phyloP scores from a whole-genome alignment of 805 yeast species.

The Hanseniaspora mollemarum region DNA sequence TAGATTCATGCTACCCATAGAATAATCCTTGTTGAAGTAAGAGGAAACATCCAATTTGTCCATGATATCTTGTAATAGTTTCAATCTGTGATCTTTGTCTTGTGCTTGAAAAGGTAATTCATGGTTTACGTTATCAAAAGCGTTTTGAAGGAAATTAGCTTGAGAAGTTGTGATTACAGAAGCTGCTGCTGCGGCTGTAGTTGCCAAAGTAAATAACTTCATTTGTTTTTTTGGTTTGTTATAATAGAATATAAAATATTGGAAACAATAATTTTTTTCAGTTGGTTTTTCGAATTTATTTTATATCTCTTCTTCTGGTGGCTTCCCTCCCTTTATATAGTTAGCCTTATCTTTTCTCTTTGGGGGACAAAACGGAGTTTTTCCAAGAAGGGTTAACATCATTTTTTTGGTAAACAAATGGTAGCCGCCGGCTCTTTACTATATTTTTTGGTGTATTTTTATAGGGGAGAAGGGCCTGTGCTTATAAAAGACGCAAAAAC shows the following conservation, averaged over 20 bases:
- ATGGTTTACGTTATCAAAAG: conserved; percentile 12
- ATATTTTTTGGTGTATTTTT: no score
- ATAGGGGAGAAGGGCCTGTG: no score
- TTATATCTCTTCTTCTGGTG: no score
- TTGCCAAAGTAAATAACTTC: conserved; percentile 27
- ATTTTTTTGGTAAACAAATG: no score
- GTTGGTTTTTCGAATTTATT: not conserved
- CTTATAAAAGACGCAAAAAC: no score
- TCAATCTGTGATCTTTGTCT: conserved; percentile 14
- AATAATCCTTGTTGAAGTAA: conserved; percentile 12
- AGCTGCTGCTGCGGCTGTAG: conserved; percentile 36
- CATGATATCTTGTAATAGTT: conserved; percentile 12
- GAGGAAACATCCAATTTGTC: conserved; percentile 13
- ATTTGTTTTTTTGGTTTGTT: not conserved
- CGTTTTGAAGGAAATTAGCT: conserved; percentile 7
- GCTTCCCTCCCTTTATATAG: no score
- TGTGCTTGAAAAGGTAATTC: not conserved
- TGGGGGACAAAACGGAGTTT: no score
- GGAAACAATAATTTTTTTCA: not conserved
- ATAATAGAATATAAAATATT: no score
- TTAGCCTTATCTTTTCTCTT: no score
- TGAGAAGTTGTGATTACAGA: conserved; percentile 19
- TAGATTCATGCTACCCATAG: conserved; percentile 11
- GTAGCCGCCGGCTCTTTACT: no score
- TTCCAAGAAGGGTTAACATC: no score